Evolutionary conservation across 805 yeast genomes (phyloP).

Genomic region (Clavispora carvajalis): DNA sequence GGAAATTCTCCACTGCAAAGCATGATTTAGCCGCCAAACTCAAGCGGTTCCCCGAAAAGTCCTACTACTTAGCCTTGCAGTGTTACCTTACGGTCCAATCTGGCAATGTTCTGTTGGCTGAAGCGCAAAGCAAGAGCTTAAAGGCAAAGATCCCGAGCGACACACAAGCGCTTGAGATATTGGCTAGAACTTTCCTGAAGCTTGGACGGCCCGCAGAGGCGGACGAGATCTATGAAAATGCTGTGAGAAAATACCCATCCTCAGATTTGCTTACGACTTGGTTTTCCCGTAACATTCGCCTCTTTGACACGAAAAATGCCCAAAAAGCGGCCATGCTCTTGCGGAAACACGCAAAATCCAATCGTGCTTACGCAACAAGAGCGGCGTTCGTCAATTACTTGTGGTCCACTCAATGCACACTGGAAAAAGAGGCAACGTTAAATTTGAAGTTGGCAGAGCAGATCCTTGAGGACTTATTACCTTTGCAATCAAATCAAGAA

Average conservation of each 20-base stretch:
- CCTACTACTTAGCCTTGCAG: slow-evolving; percentile 47
- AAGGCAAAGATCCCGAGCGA: slow-evolving; percentile 47
- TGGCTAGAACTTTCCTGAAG: slow-evolving; percentile 41
- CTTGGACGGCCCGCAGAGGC: slow-evolving; percentile 32
- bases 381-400: slow-evolving; percentile 51
- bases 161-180: slow-evolving; percentile 43
- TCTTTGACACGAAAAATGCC: slow-evolving; percentile 44
- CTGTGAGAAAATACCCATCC: slow-evolving; percentile 52
- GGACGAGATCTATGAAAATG: slow-evolving; percentile 49
- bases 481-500: slow-evolving; percentile 60
- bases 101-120: slow-evolving; percentile 30
- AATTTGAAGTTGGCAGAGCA: slow-evolving; percentile 21
- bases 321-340: slow-evolving; percentile 47
- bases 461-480: slow-evolving; percentile 46
- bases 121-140: slow-evolving; percentile 23
- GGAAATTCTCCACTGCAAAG: slow-evolving; percentile 51
- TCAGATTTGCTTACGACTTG: slow-evolving; percentile 46
- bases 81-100: slow-evolving; percentile 28
- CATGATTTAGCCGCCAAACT: slow-evolving; percentile 44
- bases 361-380: slow-evolving; percentile 42
- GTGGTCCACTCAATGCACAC: slow-evolving; percentile 27
- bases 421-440: slow-evolving; percentile 36
- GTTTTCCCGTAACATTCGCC: slow-evolving; percentile 49
- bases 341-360: slow-evolving; percentile 25
- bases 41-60: slow-evolving; percentile 51